These are phyloP conservation scores for Phoma sp. DNA, from an alignment of 2,329 filamentous ascomycete species.

Conservation along the genomic window DNA sequence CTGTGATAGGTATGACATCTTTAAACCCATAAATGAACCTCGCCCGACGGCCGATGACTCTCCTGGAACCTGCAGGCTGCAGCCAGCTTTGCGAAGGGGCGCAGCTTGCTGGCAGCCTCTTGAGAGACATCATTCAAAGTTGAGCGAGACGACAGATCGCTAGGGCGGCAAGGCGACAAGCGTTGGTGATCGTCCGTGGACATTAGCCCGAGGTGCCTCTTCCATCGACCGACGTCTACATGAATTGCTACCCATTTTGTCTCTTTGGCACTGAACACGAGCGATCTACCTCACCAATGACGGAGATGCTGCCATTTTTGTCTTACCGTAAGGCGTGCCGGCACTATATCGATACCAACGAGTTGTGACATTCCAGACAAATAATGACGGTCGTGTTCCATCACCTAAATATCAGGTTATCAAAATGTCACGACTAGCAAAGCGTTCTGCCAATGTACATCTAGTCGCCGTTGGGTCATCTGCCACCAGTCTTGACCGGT, in stretches of 20 bases:
- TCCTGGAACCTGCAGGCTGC: constrained; percentile 17
- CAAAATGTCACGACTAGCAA: constrained; percentile 2
- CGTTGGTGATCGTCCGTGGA: constrained; percentile 24
- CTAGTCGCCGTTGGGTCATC: constrained; percentile 24
- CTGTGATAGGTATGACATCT: constrained; percentile 39
- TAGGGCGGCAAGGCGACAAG: constrained; percentile 15
- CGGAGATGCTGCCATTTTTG: constrained; percentile 1
- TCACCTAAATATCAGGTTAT: neutral
- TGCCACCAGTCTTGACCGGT: constrained; percentile 11
- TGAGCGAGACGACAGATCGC: neutral
- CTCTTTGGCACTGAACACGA: constrained; percentile 11
- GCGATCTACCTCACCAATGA: constrained; percentile 3
- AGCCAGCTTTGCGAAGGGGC: constrained; percentile 1
- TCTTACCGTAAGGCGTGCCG: constrained; percentile 7
- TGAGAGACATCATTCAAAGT: constrained; percentile 5
- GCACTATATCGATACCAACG: neutral
- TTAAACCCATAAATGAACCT: constrained; percentile 30
- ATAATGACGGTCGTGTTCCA: neutral
- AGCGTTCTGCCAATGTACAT: constrained; percentile 6
- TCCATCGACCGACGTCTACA: constrained; percentile 6
- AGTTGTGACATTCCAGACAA: neutral
- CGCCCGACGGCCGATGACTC: constrained; percentile 25
- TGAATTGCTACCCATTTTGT: neutral
- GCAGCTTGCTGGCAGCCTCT: constrained; percentile 8
- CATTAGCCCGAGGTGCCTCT: constrained; percentile 8